These are phyloP conservation scores for Aspergillus pseudotamarii DNA, from an alignment of 2,329 filamentous ascomycete species.

Conservation along the genomic window DNA sequence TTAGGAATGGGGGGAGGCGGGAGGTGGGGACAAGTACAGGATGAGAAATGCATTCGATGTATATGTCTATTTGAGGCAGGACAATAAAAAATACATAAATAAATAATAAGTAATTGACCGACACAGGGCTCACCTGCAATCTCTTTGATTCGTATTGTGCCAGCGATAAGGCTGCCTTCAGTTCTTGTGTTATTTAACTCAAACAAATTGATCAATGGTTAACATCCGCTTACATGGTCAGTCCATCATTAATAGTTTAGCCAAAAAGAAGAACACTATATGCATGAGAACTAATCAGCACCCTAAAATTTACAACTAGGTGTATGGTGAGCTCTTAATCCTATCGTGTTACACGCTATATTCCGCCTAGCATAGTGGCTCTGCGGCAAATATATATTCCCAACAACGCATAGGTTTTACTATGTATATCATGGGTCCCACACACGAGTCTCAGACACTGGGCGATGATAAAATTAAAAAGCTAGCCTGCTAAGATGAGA, in stretches of 20 bases:
- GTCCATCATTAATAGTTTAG: not conserved
- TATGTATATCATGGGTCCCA: not conserved
- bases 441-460: not conserved
- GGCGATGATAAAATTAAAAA: not conserved
- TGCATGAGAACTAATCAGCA: not conserved
- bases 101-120: constrained; percentile 34
- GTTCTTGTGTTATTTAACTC: not conserved
- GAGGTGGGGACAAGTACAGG: not conserved
- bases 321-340: too few species aligned
- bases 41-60: too few species aligned
- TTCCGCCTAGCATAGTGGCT: too few species aligned
- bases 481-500: too few species aligned
- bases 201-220: too few species aligned
- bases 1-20: too few species aligned
- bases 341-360: too few species aligned
- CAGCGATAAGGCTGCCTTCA: not conserved
- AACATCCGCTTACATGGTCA: too few species aligned
- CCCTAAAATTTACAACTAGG: too few species aligned
- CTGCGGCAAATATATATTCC: not conserved
- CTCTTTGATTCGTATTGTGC: constrained; percentile 51
- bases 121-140: constrained; percentile 51
- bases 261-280: not conserved
- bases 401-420: not conserved
- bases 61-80: too few species aligned
- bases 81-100: not conserved